Conservation (phyloP, 169 alveolate genomes). For the Plasmodium fragile region DNA sequence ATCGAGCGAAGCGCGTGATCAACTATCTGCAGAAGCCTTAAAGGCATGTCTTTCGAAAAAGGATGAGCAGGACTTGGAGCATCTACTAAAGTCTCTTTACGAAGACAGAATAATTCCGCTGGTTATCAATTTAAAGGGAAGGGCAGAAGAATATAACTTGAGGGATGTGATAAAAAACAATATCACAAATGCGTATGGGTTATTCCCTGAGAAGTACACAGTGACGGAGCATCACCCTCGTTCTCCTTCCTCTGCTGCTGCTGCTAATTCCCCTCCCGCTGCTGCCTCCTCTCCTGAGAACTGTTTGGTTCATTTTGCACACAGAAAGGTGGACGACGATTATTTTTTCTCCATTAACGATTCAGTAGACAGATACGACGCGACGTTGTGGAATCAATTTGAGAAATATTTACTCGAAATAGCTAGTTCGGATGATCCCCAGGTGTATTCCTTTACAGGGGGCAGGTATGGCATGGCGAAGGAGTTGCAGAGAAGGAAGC, state of each 20-base stretch:
- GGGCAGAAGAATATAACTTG: conserved; percentile 82
- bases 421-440: conserved; percentile 76
- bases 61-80: conserved; percentile 77
- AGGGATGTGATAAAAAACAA: conserved; percentile 80
- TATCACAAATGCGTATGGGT: conserved; percentile 78
- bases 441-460: conserved; percentile 82
- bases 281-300: conserved; percentile 76
- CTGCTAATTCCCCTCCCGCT: neutral
- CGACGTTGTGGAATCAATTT: conserved; percentile 81
- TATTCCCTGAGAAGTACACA: conserved; percentile 79
- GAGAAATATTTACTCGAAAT: conserved; percentile 78
- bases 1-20: conserved; percentile 31
- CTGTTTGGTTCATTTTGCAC: conserved; percentile 78
- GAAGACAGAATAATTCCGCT: conserved; percentile 84
- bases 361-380: conserved; percentile 78
- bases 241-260: neutral
- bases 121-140: conserved; percentile 81
- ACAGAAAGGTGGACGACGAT: conserved; percentile 73
- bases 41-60: conserved; percentile 77
- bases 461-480: conserved; percentile 89
- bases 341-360: conserved; percentile 83
- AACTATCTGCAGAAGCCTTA: conserved; percentile 59
- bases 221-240: conserved; percentile 39
- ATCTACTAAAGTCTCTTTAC: conserved; percentile 80
- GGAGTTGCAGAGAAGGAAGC: conserved; percentile 79